These are phyloP conservation scores for Clarkia xantiana DNA, from an alignment of 345 rosid species.

Conservation along the genomic window DNA sequence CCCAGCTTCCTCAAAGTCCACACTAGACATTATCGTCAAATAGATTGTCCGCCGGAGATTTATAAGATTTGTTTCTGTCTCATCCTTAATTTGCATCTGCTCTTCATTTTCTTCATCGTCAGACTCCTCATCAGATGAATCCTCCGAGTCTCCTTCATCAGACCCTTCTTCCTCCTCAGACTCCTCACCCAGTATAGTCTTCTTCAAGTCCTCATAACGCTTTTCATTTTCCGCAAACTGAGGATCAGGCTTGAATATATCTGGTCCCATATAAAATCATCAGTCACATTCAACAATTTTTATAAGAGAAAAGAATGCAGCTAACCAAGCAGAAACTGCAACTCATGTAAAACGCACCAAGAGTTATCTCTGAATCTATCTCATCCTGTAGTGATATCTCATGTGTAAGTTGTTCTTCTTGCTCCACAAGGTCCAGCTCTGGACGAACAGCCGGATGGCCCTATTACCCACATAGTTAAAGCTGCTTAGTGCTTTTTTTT, in stretches of 20 bases:
- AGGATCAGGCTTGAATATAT: slow-evolving; percentile 45
- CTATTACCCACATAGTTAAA: slow-evolving; percentile 14
- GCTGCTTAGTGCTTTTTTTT: not conserved
- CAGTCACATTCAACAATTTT: not conserved
- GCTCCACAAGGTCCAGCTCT: slow-evolving; percentile 80
- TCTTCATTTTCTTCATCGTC: slow-evolving; percentile 73
- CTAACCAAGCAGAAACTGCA: not conserved
- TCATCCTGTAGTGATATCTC: slow-evolving; percentile 73
- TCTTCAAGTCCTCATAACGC: slow-evolving; percentile 76
- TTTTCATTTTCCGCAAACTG: slow-evolving; percentile 78
- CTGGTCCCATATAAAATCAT: slow-evolving; percentile 4
- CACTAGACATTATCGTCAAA: slow-evolving; percentile 94
- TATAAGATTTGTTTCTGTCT: slow-evolving; percentile 93
- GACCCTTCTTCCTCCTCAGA: slow-evolving; percentile 76
- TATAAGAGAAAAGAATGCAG: not conserved
- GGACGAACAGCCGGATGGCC: slow-evolving; percentile 94
- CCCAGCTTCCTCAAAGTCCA: slow-evolving; percentile 95
- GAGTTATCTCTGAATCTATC: slow-evolving; percentile 51
- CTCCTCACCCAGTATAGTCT: slow-evolving; percentile 70
- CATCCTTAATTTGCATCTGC: slow-evolving; percentile 65
- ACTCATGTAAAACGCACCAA: slow-evolving; percentile 38
- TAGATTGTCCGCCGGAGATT: slow-evolving; percentile 95
- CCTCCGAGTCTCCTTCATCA: slow-evolving; percentile 40
- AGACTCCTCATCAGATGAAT: slow-evolving; percentile 36
- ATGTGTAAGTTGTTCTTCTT: slow-evolving; percentile 72